Evolutionary conservation across 208 protist genomes (phyloP).

Genomic region (Leishmania major): DNA sequence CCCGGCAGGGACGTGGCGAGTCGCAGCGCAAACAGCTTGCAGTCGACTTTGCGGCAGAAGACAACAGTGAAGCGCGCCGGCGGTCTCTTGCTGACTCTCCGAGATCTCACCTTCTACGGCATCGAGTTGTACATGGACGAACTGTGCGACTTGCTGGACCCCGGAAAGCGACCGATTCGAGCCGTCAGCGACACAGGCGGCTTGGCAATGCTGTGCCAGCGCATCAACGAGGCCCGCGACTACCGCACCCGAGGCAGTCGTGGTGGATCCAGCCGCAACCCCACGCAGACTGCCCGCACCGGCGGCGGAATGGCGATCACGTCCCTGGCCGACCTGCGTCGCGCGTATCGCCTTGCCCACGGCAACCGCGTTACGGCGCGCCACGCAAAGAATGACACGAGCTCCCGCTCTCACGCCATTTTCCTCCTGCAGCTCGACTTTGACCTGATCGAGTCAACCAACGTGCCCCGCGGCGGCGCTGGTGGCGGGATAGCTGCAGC

Average conservation of each 20-base stretch:
- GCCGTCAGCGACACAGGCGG: conserved; percentile 75
- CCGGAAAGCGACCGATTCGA: conserved; percentile 63
- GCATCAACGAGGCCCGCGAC: conserved; percentile 51
- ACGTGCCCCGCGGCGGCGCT: neutral
- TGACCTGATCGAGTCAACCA: conserved; percentile 36
- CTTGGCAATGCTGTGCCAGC: conserved; percentile 65
- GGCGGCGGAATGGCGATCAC: conserved; percentile 70
- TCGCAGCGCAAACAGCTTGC: conserved; percentile 1
- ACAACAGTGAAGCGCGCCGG: conserved; percentile 6
- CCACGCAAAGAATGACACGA: conserved; percentile 75
- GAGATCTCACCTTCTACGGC: conserved; percentile 80
- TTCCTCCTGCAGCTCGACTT: conserved; percentile 88
- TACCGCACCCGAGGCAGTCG: conserved; percentile 28
- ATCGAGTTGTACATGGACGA: conserved; percentile 91
- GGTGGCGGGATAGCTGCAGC: neutral
- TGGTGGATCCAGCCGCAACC: conserved; percentile 13
- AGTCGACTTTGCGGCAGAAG: conserved; percentile 5
- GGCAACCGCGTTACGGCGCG: conserved; percentile 76
- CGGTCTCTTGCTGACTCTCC: conserved; percentile 52
- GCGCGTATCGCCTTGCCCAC: conserved; percentile 66
- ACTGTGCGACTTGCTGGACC: conserved; percentile 77
- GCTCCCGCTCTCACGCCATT: conserved; percentile 87
- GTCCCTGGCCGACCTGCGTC: conserved; percentile 64
- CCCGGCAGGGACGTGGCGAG: conserved; percentile 1
- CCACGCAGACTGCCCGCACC: conserved; percentile 9